Percentiles rank a stretch among this genome's conserved stretches.
phyloP scores from a whole-genome alignment of 2,329 filamentous ascomycete species.

The Stylonectria norvegica region DNA sequence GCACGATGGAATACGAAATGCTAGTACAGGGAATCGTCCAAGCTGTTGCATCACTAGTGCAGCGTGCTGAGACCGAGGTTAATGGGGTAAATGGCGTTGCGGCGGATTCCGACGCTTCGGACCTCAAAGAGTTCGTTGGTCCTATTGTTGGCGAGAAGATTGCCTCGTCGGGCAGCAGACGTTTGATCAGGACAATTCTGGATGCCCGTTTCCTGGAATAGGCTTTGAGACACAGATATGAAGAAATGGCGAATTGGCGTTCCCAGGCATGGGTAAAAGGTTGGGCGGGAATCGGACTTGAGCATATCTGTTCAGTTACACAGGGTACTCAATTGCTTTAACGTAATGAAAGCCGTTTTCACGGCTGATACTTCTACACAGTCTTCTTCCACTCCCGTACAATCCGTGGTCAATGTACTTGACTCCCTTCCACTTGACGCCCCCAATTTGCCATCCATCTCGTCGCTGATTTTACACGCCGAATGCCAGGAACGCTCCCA shows the following conservation, averaged over 20 bases:
- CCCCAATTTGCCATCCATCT: not conserved
- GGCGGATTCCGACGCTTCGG: constrained; percentile 37
- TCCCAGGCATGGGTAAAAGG: constrained; percentile 15
- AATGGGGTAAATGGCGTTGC: constrained; percentile 40
- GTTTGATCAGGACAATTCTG: constrained; percentile 49
- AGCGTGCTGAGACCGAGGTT: constrained; percentile 30
- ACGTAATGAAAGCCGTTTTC: constrained; percentile 18
- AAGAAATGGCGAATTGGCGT: constrained; percentile 26
- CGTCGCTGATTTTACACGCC: constrained; percentile 38
- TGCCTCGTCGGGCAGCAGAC: constrained; percentile 42
- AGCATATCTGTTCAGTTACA: constrained; percentile 13
- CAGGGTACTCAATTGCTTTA: constrained; percentile 23
- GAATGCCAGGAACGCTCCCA: constrained; percentile 46
- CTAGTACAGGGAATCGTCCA: constrained; percentile 55
- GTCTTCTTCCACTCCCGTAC: constrained; percentile 5
- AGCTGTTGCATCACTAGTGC: constrained; percentile 45
- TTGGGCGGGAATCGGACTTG: constrained; percentile 15
- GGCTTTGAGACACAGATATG: constrained; percentile 3
- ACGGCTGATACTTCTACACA: constrained; percentile 22
- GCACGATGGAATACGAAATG: constrained; percentile 52
- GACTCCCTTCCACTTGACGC: constrained; percentile 2
- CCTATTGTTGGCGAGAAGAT: constrained; percentile 51
- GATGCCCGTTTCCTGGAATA: constrained; percentile 54
- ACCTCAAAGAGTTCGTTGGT: constrained; percentile 54
- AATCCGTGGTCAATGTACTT: not conserved